A percentile compares a stretch with the other conserved stretches of the same genome.
These are phyloP conservation scores for Metschnikowia sp. DNA, from an alignment of 805 yeast species.

Conservation along the genomic window DNA sequence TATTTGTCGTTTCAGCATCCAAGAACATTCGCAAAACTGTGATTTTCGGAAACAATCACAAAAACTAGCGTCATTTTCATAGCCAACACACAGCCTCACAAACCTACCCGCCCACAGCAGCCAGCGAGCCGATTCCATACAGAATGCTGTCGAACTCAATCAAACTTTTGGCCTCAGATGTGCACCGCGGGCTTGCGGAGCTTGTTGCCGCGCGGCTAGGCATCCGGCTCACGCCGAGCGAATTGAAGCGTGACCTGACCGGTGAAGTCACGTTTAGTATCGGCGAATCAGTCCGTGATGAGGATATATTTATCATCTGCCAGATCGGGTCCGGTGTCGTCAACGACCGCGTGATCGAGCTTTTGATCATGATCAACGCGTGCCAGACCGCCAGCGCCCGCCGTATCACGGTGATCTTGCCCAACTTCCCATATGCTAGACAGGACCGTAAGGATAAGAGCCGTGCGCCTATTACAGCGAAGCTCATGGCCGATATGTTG, in stretches of 20 bases:
- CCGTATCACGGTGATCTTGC: slow-evolving; percentile 77
- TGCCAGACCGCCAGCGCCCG: slow-evolving; percentile 82
- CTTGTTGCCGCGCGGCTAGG: slow-evolving; percentile 65
- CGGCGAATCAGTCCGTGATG: slow-evolving; percentile 82
- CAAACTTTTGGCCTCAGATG: slow-evolving; percentile 64
- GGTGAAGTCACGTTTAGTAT: slow-evolving; percentile 75
- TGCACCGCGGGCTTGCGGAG: slow-evolving; percentile 66
- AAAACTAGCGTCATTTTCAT: not conserved
- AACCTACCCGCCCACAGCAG: too few relatives aligned
- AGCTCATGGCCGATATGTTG: slow-evolving; percentile 76
- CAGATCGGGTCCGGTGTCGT: slow-evolving; percentile 77
- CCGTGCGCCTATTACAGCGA: slow-evolving; percentile 83
- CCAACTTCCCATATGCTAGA: slow-evolving; percentile 85
- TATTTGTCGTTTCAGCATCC: too few relatives aligned
- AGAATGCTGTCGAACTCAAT: slow-evolving; percentile 72
- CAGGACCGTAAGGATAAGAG: slow-evolving; percentile 84
- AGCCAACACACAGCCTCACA: not conserved
- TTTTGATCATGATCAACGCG: slow-evolving; percentile 75
- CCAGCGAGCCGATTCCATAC: not conserved
- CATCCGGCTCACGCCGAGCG: slow-evolving; percentile 56
- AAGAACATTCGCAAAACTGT: too few relatives aligned
- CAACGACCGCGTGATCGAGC: slow-evolving; percentile 71
- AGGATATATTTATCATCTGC: slow-evolving; percentile 74
- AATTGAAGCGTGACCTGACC: slow-evolving; percentile 62
- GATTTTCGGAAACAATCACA: not conserved